phyloP scores from a whole-genome alignment of 208 protist species.

The Lotmaria passim region DNA sequence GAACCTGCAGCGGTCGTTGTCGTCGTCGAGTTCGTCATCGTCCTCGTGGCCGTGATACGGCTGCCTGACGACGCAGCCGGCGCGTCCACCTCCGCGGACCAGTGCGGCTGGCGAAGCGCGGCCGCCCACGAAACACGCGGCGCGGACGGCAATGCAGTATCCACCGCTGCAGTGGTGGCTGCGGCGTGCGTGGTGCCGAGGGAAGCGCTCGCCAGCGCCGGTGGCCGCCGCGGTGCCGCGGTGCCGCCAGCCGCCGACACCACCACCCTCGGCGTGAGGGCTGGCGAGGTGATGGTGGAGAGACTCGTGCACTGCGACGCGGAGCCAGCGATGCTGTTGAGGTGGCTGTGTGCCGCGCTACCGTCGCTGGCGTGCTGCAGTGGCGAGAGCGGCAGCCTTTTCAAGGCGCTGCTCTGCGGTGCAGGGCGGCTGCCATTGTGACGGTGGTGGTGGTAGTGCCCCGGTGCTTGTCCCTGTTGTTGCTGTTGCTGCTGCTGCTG shows the following conservation, averaged over 20 bases:
- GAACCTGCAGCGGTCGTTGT: neutral
- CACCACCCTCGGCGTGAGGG: neutral
- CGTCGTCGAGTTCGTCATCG: constrained; percentile 26
- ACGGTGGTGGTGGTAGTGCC: neutral
- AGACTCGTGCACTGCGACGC: neutral
- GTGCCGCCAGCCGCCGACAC: neutral
- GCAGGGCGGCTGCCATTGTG: neutral
- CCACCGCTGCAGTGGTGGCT: neutral
- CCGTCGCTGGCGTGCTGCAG: neutral
- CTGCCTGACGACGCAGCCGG: neutral
- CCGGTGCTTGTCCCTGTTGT: neutral
- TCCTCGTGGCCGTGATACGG: constrained; percentile 18
- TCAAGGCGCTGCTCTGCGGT: too few species aligned
- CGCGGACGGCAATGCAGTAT: neutral
- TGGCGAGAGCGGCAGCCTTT: too few species aligned
- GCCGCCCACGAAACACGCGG: constrained; percentile 29
- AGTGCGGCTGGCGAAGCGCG: constrained; percentile 18
- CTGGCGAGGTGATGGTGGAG: constrained; percentile 4
- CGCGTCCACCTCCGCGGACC: neutral
- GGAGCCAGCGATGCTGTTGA: neutral
- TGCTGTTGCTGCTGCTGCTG: constrained; percentile 27
- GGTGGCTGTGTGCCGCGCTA: too few species aligned
- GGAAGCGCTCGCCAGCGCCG: constrained; percentile 10
- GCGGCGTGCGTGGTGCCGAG: constrained; percentile 2
- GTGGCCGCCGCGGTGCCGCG: constrained; percentile 2